phyloP scores from a whole-genome alignment of 352 stramenopile species.

The Pythium periplocum region DNA sequence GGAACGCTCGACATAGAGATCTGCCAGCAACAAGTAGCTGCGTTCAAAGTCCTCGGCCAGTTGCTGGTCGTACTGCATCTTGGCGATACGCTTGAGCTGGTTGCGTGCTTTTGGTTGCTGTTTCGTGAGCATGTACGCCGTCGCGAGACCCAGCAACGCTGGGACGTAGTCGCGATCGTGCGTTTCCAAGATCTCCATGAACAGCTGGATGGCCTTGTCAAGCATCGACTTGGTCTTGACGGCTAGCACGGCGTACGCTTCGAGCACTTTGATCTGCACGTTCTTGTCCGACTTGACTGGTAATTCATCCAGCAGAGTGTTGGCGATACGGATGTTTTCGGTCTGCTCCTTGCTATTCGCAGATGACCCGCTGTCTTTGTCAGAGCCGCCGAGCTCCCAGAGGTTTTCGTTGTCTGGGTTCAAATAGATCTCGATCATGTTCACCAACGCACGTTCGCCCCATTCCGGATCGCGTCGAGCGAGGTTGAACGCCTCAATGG shows the following conservation, averaged over 20 bases:
- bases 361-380: conserved; percentile 17
- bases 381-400: conserved; percentile 59
- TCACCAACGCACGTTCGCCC: conserved; percentile 81
- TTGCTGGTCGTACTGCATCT: conserved; percentile 88
- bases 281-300: conserved; percentile 43
- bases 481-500: conserved; percentile 90
- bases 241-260: conserved; percentile 82
- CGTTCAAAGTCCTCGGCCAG: conserved; percentile 92
- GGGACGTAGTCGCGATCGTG: conserved; percentile 87
- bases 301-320: conserved; percentile 86
- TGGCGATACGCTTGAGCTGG: conserved; percentile 93
- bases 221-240: conserved; percentile 80
- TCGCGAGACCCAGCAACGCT: conserved; percentile 84
- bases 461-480: conserved; percentile 84
- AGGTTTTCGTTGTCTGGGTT: conserved; percentile 92
- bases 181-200: conserved; percentile 88
- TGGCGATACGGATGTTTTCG: conserved; percentile 86
- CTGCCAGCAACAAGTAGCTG: conserved; percentile 90
- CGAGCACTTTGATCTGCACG: conserved; percentile 73
- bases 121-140: conserved; percentile 91
- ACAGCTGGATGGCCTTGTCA: conserved; percentile 85
- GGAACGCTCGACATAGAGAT: conserved; percentile 88
- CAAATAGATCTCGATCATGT: conserved; percentile 94
- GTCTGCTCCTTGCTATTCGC: conserved; percentile 69
- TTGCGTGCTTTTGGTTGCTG: conserved; percentile 91